Base-by-base conservation (phyloP, 257 asterid species). In the Jasminum sambac region DNA sequence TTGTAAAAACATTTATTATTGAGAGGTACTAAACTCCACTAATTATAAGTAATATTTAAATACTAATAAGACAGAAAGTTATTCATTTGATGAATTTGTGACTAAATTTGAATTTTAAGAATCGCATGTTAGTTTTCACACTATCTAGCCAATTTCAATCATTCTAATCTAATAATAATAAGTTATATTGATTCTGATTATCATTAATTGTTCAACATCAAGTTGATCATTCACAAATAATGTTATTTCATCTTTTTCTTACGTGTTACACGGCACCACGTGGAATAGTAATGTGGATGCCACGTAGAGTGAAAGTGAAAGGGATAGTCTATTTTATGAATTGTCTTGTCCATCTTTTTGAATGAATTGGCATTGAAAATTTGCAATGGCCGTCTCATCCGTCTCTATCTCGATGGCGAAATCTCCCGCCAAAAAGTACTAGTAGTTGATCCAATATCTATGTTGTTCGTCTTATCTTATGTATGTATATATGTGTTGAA, bases 381-480 rank as follows among this genome's bases (percentile, higher is more conserved):
- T 57, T 71, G 72, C 61, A 61, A 77, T 78, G 75, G 79, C 84
- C 74, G 63, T 76, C 89, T 76, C 78, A 61, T 66, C 74, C 79
- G 70, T 75, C 79, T 65, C 43, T 79, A 75, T 77, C 77, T 74
- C 63, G 78, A 86, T 62, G 46, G 58, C 50, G 77, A 80, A 76
- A 30, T 79, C 43, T 86, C 85, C 96, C 92, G 84, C 96, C 89
- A 80, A 83, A 83, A 77, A 64, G 30, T 2, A 7, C 16, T 10
- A 13, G 19, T 21, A 4, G 19, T 55, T 55, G 36, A 11, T 55
- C 62, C 62, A 55, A 21, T 19, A 10, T 4, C 34, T 21, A 55
- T 55, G 34, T 21, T 21, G 1, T 55, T 55, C 62, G 62, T 11
- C 62, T 55, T 55, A 55, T 21, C 62, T 8, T 9, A 55, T 30